Evolutionary conservation across 2,329 filamentous ascomycete species (phyloP).

Genomic region (Didymella keratinophila): DNA sequence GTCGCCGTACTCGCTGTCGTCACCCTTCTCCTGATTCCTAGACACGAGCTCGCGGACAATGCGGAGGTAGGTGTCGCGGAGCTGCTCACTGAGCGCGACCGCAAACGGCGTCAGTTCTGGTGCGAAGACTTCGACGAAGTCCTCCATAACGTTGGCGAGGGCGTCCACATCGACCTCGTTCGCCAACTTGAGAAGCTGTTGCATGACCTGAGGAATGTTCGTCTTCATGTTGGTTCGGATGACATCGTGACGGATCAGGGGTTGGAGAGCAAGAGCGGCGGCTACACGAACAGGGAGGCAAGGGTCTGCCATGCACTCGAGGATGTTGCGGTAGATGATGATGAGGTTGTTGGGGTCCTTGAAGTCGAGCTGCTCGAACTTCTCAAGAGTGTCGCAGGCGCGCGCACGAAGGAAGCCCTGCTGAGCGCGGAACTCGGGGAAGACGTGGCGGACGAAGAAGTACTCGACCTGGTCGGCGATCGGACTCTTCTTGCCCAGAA

Average conservation of each 20-base stretch:
- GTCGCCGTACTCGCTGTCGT: conserved; percentile 83
- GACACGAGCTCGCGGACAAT: conserved; percentile 92
- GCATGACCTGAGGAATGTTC: conserved; percentile 99
- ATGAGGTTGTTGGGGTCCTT: conserved; percentile 95
- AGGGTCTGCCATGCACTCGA: conserved; percentile 96
- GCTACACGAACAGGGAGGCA: conserved; percentile 93
- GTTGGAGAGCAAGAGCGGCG: conserved; percentile 90
- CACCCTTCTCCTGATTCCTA: conserved; percentile 76
- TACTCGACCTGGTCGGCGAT: conserved; percentile 98
- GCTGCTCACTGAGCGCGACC: conserved; percentile 92
- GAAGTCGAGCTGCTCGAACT: conserved; percentile 97
- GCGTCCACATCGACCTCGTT: conserved; percentile 99
- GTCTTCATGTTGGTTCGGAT: conserved; percentile 96
- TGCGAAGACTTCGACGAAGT: conserved; percentile 99
- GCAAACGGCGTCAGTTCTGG: conserved; percentile 95
- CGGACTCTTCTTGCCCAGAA: conserved; percentile 96
- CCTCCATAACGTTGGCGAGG: conserved; percentile 98
- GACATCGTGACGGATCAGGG: conserved; percentile 92
- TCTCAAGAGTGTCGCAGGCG: conserved; percentile 96
- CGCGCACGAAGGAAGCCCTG: conserved; percentile 93
- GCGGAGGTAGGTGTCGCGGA: conserved; percentile 93
- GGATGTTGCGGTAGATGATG: conserved; percentile 93
- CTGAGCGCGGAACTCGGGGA: conserved; percentile 93
- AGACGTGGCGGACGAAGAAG: conserved; percentile 97
- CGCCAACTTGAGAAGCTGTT: conserved; percentile 93